phyloP scores from a whole-genome alignment of 139 green algal genomes.

The Klebsormidium nitens region DNA sequence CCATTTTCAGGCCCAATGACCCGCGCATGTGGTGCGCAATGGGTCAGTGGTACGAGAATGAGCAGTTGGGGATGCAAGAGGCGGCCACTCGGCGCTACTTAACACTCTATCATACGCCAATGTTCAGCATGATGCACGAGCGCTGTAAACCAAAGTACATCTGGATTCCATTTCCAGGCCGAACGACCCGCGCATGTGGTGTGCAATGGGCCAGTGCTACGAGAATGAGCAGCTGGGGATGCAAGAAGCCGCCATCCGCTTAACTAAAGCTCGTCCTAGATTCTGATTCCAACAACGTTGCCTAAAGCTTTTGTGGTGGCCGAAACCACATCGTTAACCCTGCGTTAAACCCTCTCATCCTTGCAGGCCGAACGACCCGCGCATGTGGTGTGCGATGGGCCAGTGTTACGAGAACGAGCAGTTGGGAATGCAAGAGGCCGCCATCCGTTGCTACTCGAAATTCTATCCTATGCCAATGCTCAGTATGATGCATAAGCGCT shows the following conservation, averaged over 20 bases:
- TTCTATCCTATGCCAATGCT: too few species aligned
- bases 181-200: conserved; percentile 94
- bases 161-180: too few species aligned
- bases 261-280: too few species aligned
- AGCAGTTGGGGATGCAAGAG: conserved; percentile 55
- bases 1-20: neutral
- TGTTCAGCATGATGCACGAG: too few species aligned
- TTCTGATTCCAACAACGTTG: too few species aligned
- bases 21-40: conserved; percentile 71
- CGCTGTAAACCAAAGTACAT: too few species aligned
- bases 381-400: conserved; percentile 97
- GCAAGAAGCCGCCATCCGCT: conserved; percentile 63
- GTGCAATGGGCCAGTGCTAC: conserved; percentile 93
- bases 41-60: conserved; percentile 85
- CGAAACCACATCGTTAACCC: too few species aligned
- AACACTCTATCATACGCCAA: neutral
- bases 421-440: conserved; percentile 55
- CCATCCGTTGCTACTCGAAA: conserved; percentile 41
- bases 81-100: conserved; percentile 51
- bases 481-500: too few species aligned
- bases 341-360: too few species aligned
- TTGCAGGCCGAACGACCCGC: conserved; percentile 67
- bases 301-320: too few species aligned
- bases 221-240: conserved; percentile 61
- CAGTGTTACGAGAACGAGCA: conserved; percentile 83